These are phyloP conservation scores for Scytalidium lignicola DNA, from an alignment of 2,329 filamentous ascomycete species.

Conservation along the genomic window DNA sequence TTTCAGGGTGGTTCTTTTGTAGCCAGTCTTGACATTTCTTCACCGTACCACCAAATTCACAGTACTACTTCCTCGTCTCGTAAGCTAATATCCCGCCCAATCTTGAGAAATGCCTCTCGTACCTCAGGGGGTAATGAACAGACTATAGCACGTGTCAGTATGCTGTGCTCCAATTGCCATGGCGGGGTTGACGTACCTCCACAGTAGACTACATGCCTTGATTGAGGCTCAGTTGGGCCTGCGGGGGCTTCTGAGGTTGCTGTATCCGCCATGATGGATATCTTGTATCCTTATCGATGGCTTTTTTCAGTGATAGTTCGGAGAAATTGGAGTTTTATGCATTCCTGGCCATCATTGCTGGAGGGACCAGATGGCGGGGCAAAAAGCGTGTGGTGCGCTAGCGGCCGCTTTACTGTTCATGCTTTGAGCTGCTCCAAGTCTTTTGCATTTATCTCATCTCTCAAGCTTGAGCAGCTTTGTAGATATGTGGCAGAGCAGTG, in stretches of 20 bases:
- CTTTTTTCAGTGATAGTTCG: not conserved
- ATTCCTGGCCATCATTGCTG: not conserved
- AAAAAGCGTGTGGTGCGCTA: not conserved
- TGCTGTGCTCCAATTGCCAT: slow-evolving; percentile 2
- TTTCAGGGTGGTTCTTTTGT: slow-evolving; percentile 61
- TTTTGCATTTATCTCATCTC: too few species aligned
- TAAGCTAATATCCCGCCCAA: slow-evolving; percentile 9
- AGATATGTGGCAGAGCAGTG: too few species aligned
- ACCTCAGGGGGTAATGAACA: slow-evolving; percentile 64
- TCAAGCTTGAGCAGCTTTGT: not conserved
- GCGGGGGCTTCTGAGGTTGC: slow-evolving; percentile 13
- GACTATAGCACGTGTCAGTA: slow-evolving; percentile 36
- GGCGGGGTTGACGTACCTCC: slow-evolving; percentile 23
- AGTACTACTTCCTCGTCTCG: slow-evolving; percentile 63
- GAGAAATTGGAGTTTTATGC: not conserved
- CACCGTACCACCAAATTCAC: slow-evolving; percentile 93
- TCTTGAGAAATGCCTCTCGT: slow-evolving; percentile 14
- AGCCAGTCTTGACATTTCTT: slow-evolving; percentile 99
- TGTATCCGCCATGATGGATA: slow-evolving; percentile 21
- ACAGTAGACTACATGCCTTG: slow-evolving; percentile 27
- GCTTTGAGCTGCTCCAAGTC: not conserved
- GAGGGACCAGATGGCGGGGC: slow-evolving; percentile 1
- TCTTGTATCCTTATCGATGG: not conserved
- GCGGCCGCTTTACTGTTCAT: slow-evolving; percentile 1
- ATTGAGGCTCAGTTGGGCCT: slow-evolving; percentile 24